Base-by-base conservation (phyloP, 495 filamentous ascomycete genomes). In the Haplographium delicatum region DNA sequence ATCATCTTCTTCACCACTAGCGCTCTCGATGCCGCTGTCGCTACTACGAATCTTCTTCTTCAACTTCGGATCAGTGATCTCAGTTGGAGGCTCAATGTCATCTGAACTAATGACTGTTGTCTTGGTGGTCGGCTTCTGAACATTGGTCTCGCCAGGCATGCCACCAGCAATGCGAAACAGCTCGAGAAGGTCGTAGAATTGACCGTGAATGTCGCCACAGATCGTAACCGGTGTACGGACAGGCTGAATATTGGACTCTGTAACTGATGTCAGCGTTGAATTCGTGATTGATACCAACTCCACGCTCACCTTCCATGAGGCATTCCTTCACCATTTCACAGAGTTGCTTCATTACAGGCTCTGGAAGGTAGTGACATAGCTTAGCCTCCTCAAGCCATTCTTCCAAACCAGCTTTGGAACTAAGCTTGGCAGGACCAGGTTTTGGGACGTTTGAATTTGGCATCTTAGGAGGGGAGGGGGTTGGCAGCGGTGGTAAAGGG, bases 291-390 rank as follows among this genome's bases (percentile, higher is more conserved):
- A 16, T 18, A 27, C 11, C 4, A 5, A 20, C 13, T 28, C 10
- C 37, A 19, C 9, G 53, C 75, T 60, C 64, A 89, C 88, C 87
- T 75, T 98, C 94, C 91, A 98, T 97, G 60, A 97, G 75, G 52
- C 84, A 90, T 68, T 97, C 94, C 73, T 98, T 98, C 52, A 96
- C 91, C 53, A 95, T 94, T 73, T 98, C 93, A 69, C 93, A 98
- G 15, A 98, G 77, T 66, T 94, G 86, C 73, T 98, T 98, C 93
- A 98, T 98, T 60, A 90, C 89, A 33, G 81, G 69, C 70, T 98
- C 93, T 5, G 91, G 91, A 15, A 98, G 79, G 65, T 96, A 96
- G 63, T 95, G 90, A 75, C 94, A 97, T 63, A 91, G 85, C 66
- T 95, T 95, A 31, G 93, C 93, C 59, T 88, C 85, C 61, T 90